Base-by-base conservation (phyloP, 1,139 yeast species). In the Meyerozyma guilliermondii region DNA sequence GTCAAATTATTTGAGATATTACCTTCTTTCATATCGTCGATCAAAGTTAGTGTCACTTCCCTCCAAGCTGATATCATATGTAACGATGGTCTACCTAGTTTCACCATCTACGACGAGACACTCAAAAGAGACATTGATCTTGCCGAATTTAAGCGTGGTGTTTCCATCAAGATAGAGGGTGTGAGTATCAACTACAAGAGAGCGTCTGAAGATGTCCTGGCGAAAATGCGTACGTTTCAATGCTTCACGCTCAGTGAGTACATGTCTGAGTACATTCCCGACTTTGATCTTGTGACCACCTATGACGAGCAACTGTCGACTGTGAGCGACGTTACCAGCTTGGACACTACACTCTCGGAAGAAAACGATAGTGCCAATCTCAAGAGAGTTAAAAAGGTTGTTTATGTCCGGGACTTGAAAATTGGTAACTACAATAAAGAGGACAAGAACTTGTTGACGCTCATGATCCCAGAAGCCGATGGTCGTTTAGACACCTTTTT, bases 71-170 rank as follows among this genome's bases (percentile, higher is more conserved):
- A 68, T 44, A 56, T 72, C 11, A 59, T 68, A 14, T 71, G 76
- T 46, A 70, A 70, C 43, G 78, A 72, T 46, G 66, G 68, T 5
- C 54, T 73, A 16, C 78, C 78, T 0, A 57, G 61, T 40, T 66
- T 65, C 41, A 46, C 48, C 1, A 51, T 66, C 9, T 52, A 41
- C 35, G 71, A 67, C 39, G 54, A 55, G 2, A 46, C 47, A 2
- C 41, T 60, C 1, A 54, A 52, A 3, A 47, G 59, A 35, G 58
- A 65, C 6, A 50, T 67, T 17, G 70, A 73, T 47, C 53, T 73
- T 41, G 66, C 65, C 3, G 68, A 66, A 42, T 71, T 60, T 47
- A 66, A 65, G 41, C 53, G 77, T 45, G 78, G 78, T 3, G 60
- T 71, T 3, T 65, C 70, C 3, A 31, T 66, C 11, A 56, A 62